Conservation (phyloP, 768 basidiomycete genomes). For the Termitomyces sp. region DNA sequence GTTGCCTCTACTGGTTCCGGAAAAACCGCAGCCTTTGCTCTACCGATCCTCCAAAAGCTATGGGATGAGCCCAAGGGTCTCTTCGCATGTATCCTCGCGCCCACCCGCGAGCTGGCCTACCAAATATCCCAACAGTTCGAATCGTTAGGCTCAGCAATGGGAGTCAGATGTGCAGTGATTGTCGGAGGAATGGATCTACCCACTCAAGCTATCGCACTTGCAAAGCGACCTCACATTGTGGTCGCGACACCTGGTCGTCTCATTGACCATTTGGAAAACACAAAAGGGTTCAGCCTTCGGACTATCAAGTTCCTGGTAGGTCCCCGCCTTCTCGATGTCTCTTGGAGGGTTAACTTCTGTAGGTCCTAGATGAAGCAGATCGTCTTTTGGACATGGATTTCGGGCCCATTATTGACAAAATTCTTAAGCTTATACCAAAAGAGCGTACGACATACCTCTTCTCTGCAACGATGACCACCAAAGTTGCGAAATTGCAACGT, state of each 20-base stretch:
- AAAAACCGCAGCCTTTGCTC: slow-evolving; percentile 95
- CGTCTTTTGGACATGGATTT: slow-evolving; percentile 95
- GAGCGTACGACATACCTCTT: slow-evolving; percentile 95
- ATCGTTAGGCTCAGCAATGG: slow-evolving; percentile 86
- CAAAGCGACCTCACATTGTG: slow-evolving; percentile 90
- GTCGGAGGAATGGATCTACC: slow-evolving; percentile 96
- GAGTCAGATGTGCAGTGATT: slow-evolving; percentile 84
- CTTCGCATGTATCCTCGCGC: slow-evolving; percentile 91
- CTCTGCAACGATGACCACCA: slow-evolving; percentile 98
- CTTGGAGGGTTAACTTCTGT: background rate
- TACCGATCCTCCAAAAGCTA: slow-evolving; percentile 93
- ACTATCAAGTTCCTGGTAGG: slow-evolving; percentile 83
- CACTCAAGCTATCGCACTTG: slow-evolving; percentile 84
- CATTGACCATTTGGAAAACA: slow-evolving; percentile 92
- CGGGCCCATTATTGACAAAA: slow-evolving; percentile 91
- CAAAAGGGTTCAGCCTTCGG: slow-evolving; percentile 91
- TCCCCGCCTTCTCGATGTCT: background rate
- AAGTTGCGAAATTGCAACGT: slow-evolving; percentile 92
- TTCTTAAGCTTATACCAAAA: slow-evolving; percentile 90
- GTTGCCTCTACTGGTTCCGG: slow-evolving; percentile 98
- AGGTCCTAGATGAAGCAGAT: slow-evolving; percentile 99
- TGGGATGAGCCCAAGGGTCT: slow-evolving; percentile 95
- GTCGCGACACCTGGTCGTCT: slow-evolving; percentile 94
- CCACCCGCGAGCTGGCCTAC: slow-evolving; percentile 96
- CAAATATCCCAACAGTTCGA: slow-evolving; percentile 99